Base-by-base conservation (phyloP, 2,329 filamentous ascomycete species). In the Macrophomina phaseolina region DNA sequence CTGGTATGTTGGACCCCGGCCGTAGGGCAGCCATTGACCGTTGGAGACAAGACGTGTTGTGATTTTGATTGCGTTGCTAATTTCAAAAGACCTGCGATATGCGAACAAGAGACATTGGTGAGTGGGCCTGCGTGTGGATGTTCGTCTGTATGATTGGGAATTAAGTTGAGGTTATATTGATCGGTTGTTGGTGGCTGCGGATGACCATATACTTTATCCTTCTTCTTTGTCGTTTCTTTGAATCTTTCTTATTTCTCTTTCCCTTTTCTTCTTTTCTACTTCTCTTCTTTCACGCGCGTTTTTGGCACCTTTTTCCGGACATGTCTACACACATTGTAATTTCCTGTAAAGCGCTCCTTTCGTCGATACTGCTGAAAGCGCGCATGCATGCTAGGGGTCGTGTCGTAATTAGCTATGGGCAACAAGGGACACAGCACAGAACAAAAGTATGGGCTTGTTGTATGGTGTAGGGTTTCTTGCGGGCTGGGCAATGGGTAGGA, bases 21-120 rank as follows among this genome's bases (percentile, higher is more conserved):
- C 85, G 87, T 72, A 79, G 85, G 64, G 85, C 84, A 67, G 78
- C 85, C 67, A 87, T 89, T 76, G 85, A 89, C 78, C 84, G 82
- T 40, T 89, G 87, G 87, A 82, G 86, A 72, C 80, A 84, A 71
- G 75, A 78, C 56, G 74, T 82, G 65, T 71, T 40, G 46, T 63
- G n/a, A 32, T n/a, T 23, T 12, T 1, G 55, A 16, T 28, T 70
- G 68, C 71, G 70, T 45, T 14, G 42, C 11, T n/a, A 5, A 45
- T 45, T 45, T 45, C 12, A 14, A 45, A 45, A n/a, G 11, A 45
- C 16, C 16, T n/a, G 11, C 42, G 42, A 63, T 67, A 63, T n/a
- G 45, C n/a, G 61, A 45, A 30, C 14, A 34, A 32, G 38, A 4
- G 12, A 16, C 38, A 14, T 40, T 11, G n/a, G 42, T 11, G 30